Evolutionary conservation across 805 yeast genomes (phyloP).

Genomic region (Helenozyma rhizophorensis): DNA sequence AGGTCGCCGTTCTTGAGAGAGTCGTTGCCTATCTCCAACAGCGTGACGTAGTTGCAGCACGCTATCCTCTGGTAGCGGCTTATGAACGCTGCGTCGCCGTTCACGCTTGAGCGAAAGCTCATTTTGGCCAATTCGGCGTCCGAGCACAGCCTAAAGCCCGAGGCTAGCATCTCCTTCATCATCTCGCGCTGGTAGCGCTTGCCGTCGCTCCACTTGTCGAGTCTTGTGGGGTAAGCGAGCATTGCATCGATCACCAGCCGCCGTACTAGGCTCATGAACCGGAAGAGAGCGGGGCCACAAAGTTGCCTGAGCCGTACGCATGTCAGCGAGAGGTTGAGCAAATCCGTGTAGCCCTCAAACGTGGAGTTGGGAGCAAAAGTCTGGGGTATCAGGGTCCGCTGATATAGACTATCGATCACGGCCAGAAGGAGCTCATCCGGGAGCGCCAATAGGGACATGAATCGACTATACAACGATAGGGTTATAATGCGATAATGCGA

Average conservation of each 20-base stretch:
- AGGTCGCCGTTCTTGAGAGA: conserved; percentile 13
- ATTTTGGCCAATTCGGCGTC: too few species aligned
- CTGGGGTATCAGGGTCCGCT: too few species aligned
- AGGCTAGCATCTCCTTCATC: conserved; percentile 16
- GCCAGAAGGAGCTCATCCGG: too few species aligned
- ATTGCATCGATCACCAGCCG: conserved; percentile 24
- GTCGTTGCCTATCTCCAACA: conserved; percentile 22
- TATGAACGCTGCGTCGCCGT: conserved; percentile 10
- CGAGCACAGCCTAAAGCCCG: conserved; percentile 1
- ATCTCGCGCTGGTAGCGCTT: conserved; percentile 16
- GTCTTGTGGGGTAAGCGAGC: conserved; percentile 17
- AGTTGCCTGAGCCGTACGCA: conserved; percentile 19
- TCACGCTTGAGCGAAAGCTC: too few species aligned
- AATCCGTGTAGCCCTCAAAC: background rate
- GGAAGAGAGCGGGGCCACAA: conserved; percentile 19
- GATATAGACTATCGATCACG: too few species aligned
- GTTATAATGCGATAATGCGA: too few species aligned
- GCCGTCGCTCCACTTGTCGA: conserved; percentile 18
- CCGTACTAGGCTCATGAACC: conserved; percentile 22
- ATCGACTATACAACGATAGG: too few species aligned
- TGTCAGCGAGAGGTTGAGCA: conserved; percentile 21
- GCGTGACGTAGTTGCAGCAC: conserved; percentile 7
- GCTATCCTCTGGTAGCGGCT: conserved; percentile 15
- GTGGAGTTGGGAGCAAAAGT: too few species aligned
- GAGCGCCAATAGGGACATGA: too few species aligned